Conservation (phyloP, 768 basidiomycete genomes). For the Gymnopilus junonius region DNA sequence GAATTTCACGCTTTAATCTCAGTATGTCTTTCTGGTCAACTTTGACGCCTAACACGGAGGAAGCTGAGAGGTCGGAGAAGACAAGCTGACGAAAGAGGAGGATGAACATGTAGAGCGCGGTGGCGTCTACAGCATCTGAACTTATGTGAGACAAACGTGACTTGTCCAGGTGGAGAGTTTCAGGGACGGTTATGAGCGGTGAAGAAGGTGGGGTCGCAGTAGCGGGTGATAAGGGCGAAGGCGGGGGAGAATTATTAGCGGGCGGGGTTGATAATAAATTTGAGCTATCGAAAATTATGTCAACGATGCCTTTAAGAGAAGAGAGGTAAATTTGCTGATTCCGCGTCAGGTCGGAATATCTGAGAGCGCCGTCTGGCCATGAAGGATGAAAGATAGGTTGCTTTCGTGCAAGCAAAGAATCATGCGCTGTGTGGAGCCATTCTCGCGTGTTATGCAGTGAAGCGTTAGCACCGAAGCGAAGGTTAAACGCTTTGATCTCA, state of each 20-base stretch:
- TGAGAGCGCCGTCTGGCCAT: constrained; percentile 43
- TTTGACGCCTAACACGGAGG: constrained; percentile 36
- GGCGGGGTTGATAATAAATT: constrained; percentile 35
- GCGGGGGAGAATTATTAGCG: constrained; percentile 19
- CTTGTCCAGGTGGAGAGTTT: constrained; percentile 82
- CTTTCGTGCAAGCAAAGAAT: constrained; percentile 42
- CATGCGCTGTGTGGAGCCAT: constrained; percentile 66
- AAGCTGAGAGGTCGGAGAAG: constrained; percentile 47
- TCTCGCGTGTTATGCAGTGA: constrained; percentile 60
- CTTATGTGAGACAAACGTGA: constrained; percentile 67
- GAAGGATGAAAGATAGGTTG: constrained; percentile 48
- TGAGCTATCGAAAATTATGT: constrained; percentile 66
- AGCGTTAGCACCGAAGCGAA: constrained; percentile 47
- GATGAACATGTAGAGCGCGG: constrained; percentile 79
- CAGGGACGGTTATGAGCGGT: constrained; percentile 36
- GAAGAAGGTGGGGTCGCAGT: constrained; percentile 31
- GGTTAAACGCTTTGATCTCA: constrained; percentile 79
- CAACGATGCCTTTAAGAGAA: constrained; percentile 62
- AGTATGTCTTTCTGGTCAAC: constrained; percentile 58
- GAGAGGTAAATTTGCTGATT: constrained; percentile 61
- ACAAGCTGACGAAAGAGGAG: constrained; percentile 80
- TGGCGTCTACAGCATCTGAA: constrained; percentile 75
- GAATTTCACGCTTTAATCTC: constrained; percentile 74
- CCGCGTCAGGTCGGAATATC: constrained; percentile 49
- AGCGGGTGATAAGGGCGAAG: constrained; percentile 26